phyloP scores from a whole-genome alignment of 108 stramenopile species.

The Pseudonitzschia delicatissima region DNA sequence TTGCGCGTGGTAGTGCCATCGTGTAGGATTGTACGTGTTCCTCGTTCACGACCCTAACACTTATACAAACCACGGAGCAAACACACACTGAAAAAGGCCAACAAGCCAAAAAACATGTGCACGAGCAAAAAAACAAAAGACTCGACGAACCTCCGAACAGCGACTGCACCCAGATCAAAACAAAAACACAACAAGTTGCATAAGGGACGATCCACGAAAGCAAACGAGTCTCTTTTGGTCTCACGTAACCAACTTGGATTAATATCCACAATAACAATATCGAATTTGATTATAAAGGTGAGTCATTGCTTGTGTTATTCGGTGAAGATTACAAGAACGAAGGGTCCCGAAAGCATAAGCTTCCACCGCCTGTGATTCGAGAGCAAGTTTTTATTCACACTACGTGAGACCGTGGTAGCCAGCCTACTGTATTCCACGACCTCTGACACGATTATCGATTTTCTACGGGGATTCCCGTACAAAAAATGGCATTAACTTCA shows the following conservation, averaged over 20 bases:
- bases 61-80: background rate
- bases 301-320: background rate
- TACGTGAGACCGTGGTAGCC: background rate
- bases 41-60: background rate
- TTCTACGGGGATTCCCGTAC: background rate
- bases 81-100: background rate
- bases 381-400: background rate
- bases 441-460: background rate
- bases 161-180: background rate
- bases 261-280: background rate
- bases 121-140: background rate
- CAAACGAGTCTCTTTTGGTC: background rate
- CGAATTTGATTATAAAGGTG: background rate
- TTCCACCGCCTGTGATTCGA: background rate
- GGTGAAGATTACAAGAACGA: background rate
- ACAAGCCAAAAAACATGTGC: background rate
- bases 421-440: conserved; percentile 1
- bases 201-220: background rate
- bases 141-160: background rate
- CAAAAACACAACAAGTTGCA: background rate
- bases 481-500: background rate
- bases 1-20: background rate
- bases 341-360: background rate
- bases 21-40: background rate
- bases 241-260: background rate